Evolutionary conservation across 192 early-diverging fungal species (phyloP), one percentile per base, ranked within the genome.

Genomic region (Entomortierella lignicola): DNA sequence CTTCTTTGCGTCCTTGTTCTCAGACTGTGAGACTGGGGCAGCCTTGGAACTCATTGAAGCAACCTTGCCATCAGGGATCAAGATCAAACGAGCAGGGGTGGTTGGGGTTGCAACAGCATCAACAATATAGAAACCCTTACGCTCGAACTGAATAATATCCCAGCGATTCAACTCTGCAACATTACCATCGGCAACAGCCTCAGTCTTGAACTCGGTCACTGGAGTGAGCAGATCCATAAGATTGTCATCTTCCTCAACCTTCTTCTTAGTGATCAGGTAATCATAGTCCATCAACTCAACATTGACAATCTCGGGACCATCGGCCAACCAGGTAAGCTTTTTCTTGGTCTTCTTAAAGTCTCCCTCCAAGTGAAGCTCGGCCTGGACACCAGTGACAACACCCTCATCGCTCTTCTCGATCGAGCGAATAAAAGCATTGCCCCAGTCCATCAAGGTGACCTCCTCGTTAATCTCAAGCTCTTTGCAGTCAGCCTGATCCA

Each of bases 391-490:
- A 0, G 72, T 85, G 21, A 98, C 92, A 21, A 82, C 60, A 26
- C 83, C 84, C 56, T 87, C 87, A 0, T 39, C 80, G 29, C 64
- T 79, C 83, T 90, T 89, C 55, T 91, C 81, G 61, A 99, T 88
- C 15, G 84, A 77, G 61, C 91, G 86, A 63, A 99, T 91, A 77
- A 98, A 87, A 11, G 92, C 96, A 82, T 99, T 99, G 47, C 98
- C 98, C 98, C 98, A 99, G 87, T 98, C 97, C 97, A 99, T 99
- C 62, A 99, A 84, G 37, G 98, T 99, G 26, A 92, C 89, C 84
- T 99, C 97, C 86, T 99, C 98, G 64, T 89, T 91, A 8, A 90
- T 69, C 50, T 86, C 93, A 26, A 98, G 84, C 31, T 85, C 82
- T 57, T 91, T 89, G 26, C 95, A 96, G 81, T 99, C 98, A 17